A percentile compares a stretch with the other conserved stretches of the same genome.
These are phyloP conservation scores for Sanghuangporus weigelae DNA, from an alignment of 1,284 basidiomycete species.

Conservation along the genomic window DNA sequence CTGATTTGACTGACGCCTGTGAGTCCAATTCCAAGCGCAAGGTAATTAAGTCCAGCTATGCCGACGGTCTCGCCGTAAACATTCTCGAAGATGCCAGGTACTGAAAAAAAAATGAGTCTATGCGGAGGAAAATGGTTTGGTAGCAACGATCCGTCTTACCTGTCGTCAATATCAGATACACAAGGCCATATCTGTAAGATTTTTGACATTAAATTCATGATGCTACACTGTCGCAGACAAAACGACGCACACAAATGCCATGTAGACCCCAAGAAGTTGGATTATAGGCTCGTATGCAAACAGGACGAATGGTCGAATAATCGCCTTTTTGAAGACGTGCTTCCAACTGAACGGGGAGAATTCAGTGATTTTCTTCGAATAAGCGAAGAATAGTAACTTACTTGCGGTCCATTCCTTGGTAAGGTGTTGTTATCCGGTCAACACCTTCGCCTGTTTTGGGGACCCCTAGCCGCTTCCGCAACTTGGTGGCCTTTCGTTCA, in stretches of 20 bases:
- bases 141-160: neutral
- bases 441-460: neutral
- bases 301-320: constrained; percentile 42
- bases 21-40: constrained; percentile 57
- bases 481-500: constrained; percentile 34
- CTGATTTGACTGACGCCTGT: constrained; percentile 51
- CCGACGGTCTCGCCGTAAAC: constrained; percentile 42
- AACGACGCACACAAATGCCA: constrained; percentile 42
- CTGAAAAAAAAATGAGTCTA: neutral
- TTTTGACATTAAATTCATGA: too few relatives aligned
- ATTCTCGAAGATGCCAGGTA: constrained; percentile 48
- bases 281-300: constrained; percentile 42
- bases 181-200: constrained; percentile 20
- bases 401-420: constrained; percentile 24
- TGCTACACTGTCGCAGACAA: too few relatives aligned
- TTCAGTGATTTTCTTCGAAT: neutral
- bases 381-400: neutral
- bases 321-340: constrained; percentile 31
- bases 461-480: constrained; percentile 34
- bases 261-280: constrained; percentile 40
- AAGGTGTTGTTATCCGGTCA: constrained; percentile 25
- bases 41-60: constrained; percentile 49
- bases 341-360: constrained; percentile 27
- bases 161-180: constrained; percentile 48
- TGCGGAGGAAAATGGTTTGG: constrained; percentile 24